phyloP scores from a whole-genome alignment of 192 early-diverging fungal genomes.

The Pilobolus umbonatus region DNA sequence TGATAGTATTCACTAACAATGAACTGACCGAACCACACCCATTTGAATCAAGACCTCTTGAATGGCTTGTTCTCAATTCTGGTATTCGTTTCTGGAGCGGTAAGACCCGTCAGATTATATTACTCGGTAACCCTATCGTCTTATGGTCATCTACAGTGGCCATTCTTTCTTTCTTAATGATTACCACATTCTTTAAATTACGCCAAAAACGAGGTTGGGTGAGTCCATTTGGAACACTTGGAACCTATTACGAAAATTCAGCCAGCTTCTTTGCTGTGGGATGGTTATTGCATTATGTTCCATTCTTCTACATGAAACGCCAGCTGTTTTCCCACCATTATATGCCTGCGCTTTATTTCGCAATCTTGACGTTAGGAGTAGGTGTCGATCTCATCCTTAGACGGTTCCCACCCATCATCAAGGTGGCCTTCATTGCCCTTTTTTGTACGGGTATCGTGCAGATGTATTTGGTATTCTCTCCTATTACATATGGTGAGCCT shows the following conservation, averaged over 20 bases:
- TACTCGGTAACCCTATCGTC: conserved; percentile 85
- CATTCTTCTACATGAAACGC: conserved; percentile 88
- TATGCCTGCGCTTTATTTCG: conserved; percentile 88
- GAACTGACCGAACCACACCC: conserved; percentile 87
- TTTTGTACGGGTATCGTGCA: conserved; percentile 47
- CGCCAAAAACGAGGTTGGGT: conserved; percentile 53
- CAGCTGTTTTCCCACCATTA: conserved; percentile 94
- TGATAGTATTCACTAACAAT: conserved; percentile 88
- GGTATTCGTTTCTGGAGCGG: conserved; percentile 89
- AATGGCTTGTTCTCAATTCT: conserved; percentile 81
- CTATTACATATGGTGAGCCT: conserved; percentile 76
- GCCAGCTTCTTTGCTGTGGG: conserved; percentile 66
- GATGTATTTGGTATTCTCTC: conserved; percentile 66
- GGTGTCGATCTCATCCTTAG: conserved; percentile 71
- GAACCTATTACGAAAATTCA: conserved; percentile 46
- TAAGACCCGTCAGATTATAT: conserved; percentile 70
- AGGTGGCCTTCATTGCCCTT: conserved; percentile 17
- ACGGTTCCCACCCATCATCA: conserved; percentile 43
- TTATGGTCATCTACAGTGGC: conserved; percentile 72
- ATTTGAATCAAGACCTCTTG: conserved; percentile 84
- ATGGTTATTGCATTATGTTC: conserved; percentile 82
- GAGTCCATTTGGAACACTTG: conserved; percentile 30
- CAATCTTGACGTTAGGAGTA: conserved; percentile 66
- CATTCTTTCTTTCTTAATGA: conserved; percentile 52
- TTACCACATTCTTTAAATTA: conserved; percentile 49